Conservation (phyloP, 768 basidiomycete species). For the Lactarius deliciosus region DNA sequence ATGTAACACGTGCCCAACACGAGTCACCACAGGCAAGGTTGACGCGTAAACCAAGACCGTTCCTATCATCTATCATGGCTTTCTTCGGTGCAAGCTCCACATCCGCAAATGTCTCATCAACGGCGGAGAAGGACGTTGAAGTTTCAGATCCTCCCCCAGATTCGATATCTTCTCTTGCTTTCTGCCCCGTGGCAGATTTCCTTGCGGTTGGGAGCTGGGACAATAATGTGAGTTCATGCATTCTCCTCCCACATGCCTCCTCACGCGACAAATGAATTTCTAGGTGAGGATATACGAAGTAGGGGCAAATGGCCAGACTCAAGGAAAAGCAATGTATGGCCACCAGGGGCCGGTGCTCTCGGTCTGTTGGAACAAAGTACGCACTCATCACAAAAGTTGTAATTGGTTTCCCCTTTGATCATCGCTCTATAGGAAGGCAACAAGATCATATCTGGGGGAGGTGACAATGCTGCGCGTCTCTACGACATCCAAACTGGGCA, state of each 20-base stretch:
- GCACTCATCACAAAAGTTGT: not conserved
- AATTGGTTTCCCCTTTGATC: conserved; percentile 17
- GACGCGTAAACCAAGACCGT: not conserved
- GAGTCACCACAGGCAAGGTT: not conserved
- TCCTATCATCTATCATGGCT: conserved; percentile 37
- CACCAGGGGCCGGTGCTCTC: conserved; percentile 90
- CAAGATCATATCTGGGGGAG: conserved; percentile 89
- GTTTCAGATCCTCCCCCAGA: conserved; percentile 80
- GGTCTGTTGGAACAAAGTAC: conserved; percentile 89
- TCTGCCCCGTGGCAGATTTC: conserved; percentile 83
- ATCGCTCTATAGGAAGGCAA: conserved; percentile 68
- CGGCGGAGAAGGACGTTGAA: conserved; percentile 75
- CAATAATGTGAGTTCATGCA: conserved; percentile 60
- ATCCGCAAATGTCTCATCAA: conserved; percentile 38
- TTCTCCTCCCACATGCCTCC: conserved; percentile 11
- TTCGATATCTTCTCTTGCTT: conserved; percentile 81
- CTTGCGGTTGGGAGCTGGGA: conserved; percentile 95
- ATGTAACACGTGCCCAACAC: conserved; percentile 30
- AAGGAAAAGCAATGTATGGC: conserved; percentile 86
- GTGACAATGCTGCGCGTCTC: conserved; percentile 94
- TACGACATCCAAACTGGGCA: conserved; percentile 87
- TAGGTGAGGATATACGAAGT: conserved; percentile 95
- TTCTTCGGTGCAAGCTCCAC: conserved; percentile 43
- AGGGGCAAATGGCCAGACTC: conserved; percentile 70
- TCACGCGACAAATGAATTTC: not conserved